A percentile compares a stretch with the other conserved stretches of the same genome.
Evolutionary conservation across 441 rosid genomes (phyloP).

Genomic region (Biscutella laevigata): DNA sequence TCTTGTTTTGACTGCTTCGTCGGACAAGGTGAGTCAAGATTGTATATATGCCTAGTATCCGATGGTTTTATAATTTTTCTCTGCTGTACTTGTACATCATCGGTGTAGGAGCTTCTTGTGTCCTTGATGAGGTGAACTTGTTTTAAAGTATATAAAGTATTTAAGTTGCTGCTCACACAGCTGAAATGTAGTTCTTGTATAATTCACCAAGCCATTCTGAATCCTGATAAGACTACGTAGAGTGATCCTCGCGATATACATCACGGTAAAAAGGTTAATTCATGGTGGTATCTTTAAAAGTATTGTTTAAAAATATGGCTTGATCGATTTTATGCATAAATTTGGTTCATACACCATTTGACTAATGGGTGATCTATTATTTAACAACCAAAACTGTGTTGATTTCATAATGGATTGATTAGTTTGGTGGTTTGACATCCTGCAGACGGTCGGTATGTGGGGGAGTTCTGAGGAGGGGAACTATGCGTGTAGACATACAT

Average conservation of each 20-base stretch:
- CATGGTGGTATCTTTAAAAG: too few relatives aligned
- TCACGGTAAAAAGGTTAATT: too few relatives aligned
- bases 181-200: too few relatives aligned
- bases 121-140: background rate
- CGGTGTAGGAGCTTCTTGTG: background rate
- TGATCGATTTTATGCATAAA: too few relatives aligned
- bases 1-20: slow-evolving; percentile 67
- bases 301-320: too few relatives aligned
- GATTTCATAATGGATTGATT: background rate
- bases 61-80: background rate
- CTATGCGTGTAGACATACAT: slow-evolving; percentile 64
- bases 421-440: background rate
- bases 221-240: too few relatives aligned
- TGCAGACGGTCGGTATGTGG: slow-evolving; percentile 96
- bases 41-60: background rate
- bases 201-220: too few relatives aligned
- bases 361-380: background rate
- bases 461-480: slow-evolving; percentile 84
- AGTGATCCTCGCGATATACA: too few relatives aligned
- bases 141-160: too few relatives aligned
- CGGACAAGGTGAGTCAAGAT: slow-evolving; percentile 64
- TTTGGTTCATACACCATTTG: too few relatives aligned
- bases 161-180: too few relatives aligned
- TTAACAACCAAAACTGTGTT: background rate
- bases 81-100: background rate